Evolutionary conservation across 495 filamentous ascomycete species (phyloP).

Genomic region (Penicillium herquei): DNA sequence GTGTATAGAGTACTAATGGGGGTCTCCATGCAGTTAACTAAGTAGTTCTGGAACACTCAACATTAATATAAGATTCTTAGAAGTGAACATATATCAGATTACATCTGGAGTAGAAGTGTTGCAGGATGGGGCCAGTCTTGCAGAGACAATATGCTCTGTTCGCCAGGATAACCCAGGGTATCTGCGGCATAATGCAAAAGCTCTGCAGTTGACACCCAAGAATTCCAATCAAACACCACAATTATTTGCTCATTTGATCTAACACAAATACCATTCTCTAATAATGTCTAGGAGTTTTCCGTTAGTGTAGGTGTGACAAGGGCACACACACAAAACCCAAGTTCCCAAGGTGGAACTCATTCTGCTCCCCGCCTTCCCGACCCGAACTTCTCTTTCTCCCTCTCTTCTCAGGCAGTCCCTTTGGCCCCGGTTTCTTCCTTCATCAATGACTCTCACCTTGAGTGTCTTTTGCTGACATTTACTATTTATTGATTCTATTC

Average conservation of each 20-base stretch:
- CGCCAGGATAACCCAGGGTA: constrained; percentile 11
- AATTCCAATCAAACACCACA: background rate
- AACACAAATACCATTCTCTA: no score
- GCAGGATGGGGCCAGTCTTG: constrained; percentile 14
- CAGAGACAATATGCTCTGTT: constrained; percentile 23
- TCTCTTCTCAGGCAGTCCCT: constrained; percentile 17
- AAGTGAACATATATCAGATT: no score
- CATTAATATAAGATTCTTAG: no score
- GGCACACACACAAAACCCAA: constrained; percentile 15
- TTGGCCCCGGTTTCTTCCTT: constrained; percentile 9
- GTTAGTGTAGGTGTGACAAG: no score
- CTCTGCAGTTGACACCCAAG: background rate
- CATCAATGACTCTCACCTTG: constrained; percentile 26
- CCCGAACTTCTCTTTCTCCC: constrained; percentile 24
- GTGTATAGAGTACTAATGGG: background rate
- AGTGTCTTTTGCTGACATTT: constrained; percentile 26
- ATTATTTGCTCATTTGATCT: background rate
- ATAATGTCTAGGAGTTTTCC: no score
- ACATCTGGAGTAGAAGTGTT: constrained; percentile 1
- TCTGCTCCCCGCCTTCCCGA: constrained; percentile 32
- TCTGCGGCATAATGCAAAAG: background rate
- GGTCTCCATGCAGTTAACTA: no score
- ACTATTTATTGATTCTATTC: background rate
- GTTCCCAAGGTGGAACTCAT: constrained; percentile 9
- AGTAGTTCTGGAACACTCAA: no score